A percentile compares a stretch with the other conserved stretches of the same genome.
These are phyloP conservation scores for Xylaria sp. DNA, from an alignment of 2,329 filamentous ascomycete species.

Conservation along the genomic window DNA sequence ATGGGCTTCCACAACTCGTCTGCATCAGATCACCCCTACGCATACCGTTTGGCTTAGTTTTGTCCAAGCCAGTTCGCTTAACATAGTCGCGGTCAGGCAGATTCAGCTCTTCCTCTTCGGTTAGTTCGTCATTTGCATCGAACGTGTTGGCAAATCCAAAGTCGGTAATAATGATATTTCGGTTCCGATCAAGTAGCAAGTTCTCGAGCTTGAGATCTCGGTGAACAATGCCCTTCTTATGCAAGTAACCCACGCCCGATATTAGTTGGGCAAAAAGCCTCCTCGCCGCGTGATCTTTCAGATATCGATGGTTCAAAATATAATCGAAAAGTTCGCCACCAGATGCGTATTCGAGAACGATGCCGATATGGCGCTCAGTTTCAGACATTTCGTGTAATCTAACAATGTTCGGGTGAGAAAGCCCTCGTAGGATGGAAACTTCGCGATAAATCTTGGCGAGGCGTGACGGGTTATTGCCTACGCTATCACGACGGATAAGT, in stretches of 20 bases:
- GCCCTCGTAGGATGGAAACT: slow-evolving; percentile 86
- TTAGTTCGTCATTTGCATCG: slow-evolving; percentile 85
- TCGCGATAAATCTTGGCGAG: slow-evolving; percentile 98
- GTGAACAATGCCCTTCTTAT: slow-evolving; percentile 99
- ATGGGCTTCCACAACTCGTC: slow-evolving; percentile 97
- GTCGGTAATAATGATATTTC: slow-evolving; percentile 99
- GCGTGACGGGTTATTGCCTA: slow-evolving; percentile 88
- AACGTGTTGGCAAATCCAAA: slow-evolving; percentile 99
- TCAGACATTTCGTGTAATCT: slow-evolving; percentile 98
- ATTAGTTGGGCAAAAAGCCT: slow-evolving; percentile 94
- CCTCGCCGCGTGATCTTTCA: slow-evolving; percentile 92
- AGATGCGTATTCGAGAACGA: slow-evolving; percentile 97
- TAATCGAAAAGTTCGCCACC: slow-evolving; percentile 98
- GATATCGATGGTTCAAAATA: slow-evolving; percentile 94
- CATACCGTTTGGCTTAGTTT: slow-evolving; percentile 76
- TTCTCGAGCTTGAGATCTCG: slow-evolving; percentile 98
- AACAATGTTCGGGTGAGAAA: slow-evolving; percentile 97
- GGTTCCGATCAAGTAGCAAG: slow-evolving; percentile 90
- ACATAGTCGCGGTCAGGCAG: slow-evolving; percentile 89
- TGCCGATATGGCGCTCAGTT: slow-evolving; percentile 95
- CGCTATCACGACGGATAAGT: slow-evolving; percentile 86
- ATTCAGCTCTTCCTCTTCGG: slow-evolving; percentile 89
- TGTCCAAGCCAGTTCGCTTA: slow-evolving; percentile 86
- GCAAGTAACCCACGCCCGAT: slow-evolving; percentile 95
- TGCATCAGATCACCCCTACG: slow-evolving; percentile 97